phyloP scores from a whole-genome alignment of 1,139 yeast genomes.

The Ashbya aceris region DNA sequence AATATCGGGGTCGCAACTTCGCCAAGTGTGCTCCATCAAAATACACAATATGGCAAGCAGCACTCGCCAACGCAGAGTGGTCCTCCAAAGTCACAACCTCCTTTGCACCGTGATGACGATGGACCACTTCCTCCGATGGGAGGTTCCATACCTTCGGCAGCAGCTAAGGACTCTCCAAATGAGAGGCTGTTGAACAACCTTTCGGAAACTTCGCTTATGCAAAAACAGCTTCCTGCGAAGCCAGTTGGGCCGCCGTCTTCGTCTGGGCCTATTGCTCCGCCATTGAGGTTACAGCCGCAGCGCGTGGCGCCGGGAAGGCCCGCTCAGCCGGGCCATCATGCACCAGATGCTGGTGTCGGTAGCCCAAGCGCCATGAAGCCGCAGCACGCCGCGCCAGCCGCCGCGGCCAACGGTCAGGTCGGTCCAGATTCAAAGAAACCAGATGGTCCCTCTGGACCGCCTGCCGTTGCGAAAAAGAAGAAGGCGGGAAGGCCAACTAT shows the following conservation, averaged over 20 bases:
- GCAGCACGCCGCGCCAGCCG: constrained; percentile 2
- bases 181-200: no score
- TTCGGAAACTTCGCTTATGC: no score
- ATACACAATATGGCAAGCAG: no score
- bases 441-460: constrained; percentile 25
- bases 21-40: no score
- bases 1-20: no score
- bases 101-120: no score
- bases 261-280: constrained; percentile 7
- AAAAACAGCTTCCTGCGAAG: not conserved
- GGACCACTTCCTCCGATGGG: no score
- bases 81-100: no score
- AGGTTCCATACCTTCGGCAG: no score
- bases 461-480: constrained; percentile 33
- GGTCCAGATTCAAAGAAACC: constrained; percentile 23
- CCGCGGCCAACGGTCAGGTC: constrained; percentile 5
- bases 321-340: constrained; percentile 5
- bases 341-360: constrained; percentile 11
- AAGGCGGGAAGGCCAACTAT: constrained; percentile 63
- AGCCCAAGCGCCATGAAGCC: constrained; percentile 18
- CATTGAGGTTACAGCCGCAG: constrained; percentile 19
- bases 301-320: constrained; percentile 8
- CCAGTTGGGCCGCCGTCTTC: not conserved
- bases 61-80: no score
- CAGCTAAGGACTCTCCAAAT: no score